Percentiles rank a stretch among this genome's conserved stretches.
These are phyloP conservation scores for Cryphonectria carpinicola DNA, from an alignment of 2,329 filamentous ascomycete genomes.

Conservation along the genomic window DNA sequence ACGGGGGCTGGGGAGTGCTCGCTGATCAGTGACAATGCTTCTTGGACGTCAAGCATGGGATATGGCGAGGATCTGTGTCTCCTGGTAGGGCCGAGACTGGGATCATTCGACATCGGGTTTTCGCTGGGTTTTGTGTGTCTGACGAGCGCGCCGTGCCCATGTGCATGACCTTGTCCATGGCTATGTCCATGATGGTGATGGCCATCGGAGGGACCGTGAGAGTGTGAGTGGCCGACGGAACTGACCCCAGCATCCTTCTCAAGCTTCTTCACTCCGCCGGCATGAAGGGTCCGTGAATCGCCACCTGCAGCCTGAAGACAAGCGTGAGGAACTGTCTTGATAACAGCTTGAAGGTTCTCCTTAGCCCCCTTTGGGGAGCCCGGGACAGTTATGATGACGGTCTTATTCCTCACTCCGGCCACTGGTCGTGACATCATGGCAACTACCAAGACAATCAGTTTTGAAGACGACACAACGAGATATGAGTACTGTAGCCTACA, in stretches of 20 bases:
- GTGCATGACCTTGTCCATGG: slow-evolving; percentile 60
- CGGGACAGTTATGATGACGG: slow-evolving; percentile 85
- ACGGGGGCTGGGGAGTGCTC: slow-evolving; percentile 70
- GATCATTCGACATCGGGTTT: slow-evolving; percentile 62
- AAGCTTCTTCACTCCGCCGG: slow-evolving; percentile 79
- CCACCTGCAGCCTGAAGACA: slow-evolving; percentile 85
- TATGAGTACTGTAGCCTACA: slow-evolving; percentile 61
- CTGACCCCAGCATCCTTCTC: slow-evolving; percentile 78
- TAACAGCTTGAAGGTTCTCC: slow-evolving; percentile 86
- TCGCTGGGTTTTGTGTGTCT: slow-evolving; percentile 72
- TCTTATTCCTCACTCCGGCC: slow-evolving; percentile 81
- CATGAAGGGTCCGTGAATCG: slow-evolving; percentile 79
- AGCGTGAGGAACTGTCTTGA: slow-evolving; percentile 94
- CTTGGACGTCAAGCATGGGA: slow-evolving; percentile 84
- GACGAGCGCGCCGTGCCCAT: slow-evolving; percentile 67
- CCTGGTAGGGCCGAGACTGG: slow-evolving; percentile 63
- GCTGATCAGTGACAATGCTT: slow-evolving; percentile 75
- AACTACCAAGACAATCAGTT: slow-evolving; percentile 58
- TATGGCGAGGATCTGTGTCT: slow-evolving; percentile 87
- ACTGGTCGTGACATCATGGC: slow-evolving; percentile 96
- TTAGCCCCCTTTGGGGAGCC: slow-evolving; percentile 94
- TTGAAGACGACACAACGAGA: neutral
- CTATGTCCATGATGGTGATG: slow-evolving; percentile 56
- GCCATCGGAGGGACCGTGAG: slow-evolving; percentile 48
- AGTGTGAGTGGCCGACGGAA: slow-evolving; percentile 35